Percentiles rank a stretch among this genome's conserved stretches.
Evolutionary conservation across 306 rosid species (phyloP).

Genomic region (Acacia acuminata): DNA sequence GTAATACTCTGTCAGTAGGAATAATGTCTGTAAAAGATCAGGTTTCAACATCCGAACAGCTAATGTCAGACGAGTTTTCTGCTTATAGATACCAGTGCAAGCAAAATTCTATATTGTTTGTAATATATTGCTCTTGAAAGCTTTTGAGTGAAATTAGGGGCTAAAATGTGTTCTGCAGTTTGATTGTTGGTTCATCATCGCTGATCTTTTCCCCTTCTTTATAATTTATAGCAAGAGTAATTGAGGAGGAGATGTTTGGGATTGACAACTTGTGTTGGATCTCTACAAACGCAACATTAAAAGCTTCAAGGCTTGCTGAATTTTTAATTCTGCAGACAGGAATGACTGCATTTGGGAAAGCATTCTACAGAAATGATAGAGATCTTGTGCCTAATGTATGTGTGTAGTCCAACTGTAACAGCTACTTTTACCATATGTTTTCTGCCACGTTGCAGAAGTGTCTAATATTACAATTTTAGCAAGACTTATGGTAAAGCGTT

Average conservation of each 20-base stretch:
- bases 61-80: conserved; percentile 19
- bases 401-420: conserved; percentile 27
- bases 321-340: conserved; percentile 92
- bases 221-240: conserved; percentile 71
- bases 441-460: conserved; percentile 19
- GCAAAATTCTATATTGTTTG: conserved; percentile 7
- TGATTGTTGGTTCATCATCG: conserved; percentile 4
- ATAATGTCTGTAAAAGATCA: conserved; percentile 25
- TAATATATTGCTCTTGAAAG: not conserved
- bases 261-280: conserved; percentile 94
- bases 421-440: conserved; percentile 21
- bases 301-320: conserved; percentile 85
- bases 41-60: conserved; percentile 31
- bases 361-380: conserved; percentile 70
- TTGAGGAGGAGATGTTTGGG: conserved; percentile 98
- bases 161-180: not conserved
- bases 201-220: conserved; percentile 19
- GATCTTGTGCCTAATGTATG: conserved; percentile 97
- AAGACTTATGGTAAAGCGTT: conserved; percentile 33
- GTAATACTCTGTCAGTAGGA: conserved; percentile 3
- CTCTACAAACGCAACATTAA: conserved; percentile 82
- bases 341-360: conserved; percentile 98
- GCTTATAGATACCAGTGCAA: conserved; percentile 11
- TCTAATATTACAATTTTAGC: conserved; percentile 19
- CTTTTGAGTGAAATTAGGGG: not conserved